Percentiles rank a stretch among this genome's conserved stretches.
Evolutionary conservation across 352 stramenopile genomes (phyloP).

Genomic region (Labyrinthula sp.): DNA sequence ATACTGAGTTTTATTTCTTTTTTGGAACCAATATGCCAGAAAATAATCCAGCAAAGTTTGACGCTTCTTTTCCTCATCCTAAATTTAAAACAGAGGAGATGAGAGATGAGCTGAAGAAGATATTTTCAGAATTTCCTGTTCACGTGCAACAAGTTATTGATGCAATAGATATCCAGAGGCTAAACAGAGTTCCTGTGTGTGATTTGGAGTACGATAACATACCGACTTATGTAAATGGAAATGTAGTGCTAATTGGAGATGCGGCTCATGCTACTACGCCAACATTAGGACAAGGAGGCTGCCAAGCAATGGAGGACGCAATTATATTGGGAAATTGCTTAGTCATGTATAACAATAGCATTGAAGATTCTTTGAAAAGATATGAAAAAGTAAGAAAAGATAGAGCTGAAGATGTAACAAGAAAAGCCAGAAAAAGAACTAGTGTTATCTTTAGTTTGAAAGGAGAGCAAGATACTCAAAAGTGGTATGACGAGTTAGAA

Average conservation of each 20-base stretch:
- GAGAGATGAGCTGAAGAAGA: conserved; percentile 26
- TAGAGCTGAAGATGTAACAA: conserved; percentile 17
- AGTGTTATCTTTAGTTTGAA: conserved; percentile 8
- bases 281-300: conserved; percentile 23
- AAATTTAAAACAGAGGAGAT: conserved; percentile 3
- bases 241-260: conserved; percentile 15
- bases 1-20: conserved; percentile 25
- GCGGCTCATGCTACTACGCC: conserved; percentile 21
- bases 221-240: conserved; percentile 1
- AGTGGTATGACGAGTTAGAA: conserved; percentile 25
- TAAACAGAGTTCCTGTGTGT: conserved; percentile 28
- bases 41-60: conserved; percentile 7
- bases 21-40: conserved; percentile 13
- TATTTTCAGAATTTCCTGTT: conserved; percentile 18
- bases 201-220: conserved; percentile 18
- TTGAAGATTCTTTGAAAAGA: conserved; percentile 1
- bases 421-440: conserved; percentile 22
- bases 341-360: conserved; percentile 18
- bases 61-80: no score
- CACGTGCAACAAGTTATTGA: conserved; percentile 19
- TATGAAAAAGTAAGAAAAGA: conserved; percentile 21
- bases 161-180: conserved; percentile 10
- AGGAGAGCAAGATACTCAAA: conserved; percentile 7
- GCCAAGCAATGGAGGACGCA: conserved; percentile 26
- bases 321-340: conserved; percentile 11